Evolutionary conservation across 768 basidiomycete genomes (phyloP).

Genomic region (Leucosporidium creatinivorum): DNA sequence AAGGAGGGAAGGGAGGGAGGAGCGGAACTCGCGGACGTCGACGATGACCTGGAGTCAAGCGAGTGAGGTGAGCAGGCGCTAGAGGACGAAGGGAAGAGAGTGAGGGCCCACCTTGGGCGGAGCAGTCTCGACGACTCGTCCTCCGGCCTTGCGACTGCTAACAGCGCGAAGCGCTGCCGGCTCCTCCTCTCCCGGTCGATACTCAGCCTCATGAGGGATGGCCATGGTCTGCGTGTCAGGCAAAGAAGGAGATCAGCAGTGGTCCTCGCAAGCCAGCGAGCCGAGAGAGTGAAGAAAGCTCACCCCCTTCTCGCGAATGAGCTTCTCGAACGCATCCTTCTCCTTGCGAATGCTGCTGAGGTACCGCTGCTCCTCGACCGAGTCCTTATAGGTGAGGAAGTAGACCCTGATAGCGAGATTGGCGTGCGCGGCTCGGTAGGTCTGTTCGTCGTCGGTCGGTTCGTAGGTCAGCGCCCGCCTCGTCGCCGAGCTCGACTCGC

Average conservation of each 20-base stretch:
- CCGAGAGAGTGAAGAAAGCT: slow-evolving; percentile 38
- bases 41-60: slow-evolving; percentile 65
- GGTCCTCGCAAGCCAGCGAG: not conserved
- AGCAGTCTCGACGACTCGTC: slow-evolving; percentile 58
- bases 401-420: slow-evolving; percentile 81
- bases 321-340: slow-evolving; percentile 83
- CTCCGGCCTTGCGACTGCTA: slow-evolving; percentile 74
- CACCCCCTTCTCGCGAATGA: slow-evolving; percentile 88
- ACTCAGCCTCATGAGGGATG: slow-evolving; percentile 57
- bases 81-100: not conserved
- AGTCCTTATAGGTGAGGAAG: slow-evolving; percentile 88
- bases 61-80: not conserved
- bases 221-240: slow-evolving; percentile 66
- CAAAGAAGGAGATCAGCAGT: too few species aligned
- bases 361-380: slow-evolving; percentile 93
- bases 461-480: not conserved
- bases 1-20: slow-evolving; percentile 77
- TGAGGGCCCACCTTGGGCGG: slow-evolving; percentile 46
- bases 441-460: slow-evolving; percentile 46
- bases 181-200: slow-evolving; percentile 40
- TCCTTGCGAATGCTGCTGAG: slow-evolving; percentile 79
- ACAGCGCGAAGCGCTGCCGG: slow-evolving; percentile 62
- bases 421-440: slow-evolving; percentile 75
- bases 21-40: slow-evolving; percentile 94
- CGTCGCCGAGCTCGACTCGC: not conserved